Evolutionary conservation across 2,329 filamentous ascomycete genomes (phyloP).

Genomic region (Tolypocladium tundrense): DNA sequence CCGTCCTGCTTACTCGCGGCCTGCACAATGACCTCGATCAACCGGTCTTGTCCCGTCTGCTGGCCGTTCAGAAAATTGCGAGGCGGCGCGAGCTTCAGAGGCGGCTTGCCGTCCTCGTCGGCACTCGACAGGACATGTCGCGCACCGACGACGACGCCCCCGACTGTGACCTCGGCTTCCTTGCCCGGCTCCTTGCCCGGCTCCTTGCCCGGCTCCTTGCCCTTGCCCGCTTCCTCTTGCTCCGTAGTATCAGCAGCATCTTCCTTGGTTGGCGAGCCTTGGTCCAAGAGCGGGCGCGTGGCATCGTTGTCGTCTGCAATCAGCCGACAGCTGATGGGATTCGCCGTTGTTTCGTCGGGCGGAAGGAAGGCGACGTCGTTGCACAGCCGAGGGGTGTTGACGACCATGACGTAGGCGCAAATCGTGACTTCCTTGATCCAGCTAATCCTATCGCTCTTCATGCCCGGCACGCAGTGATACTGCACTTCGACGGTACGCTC

Average conservation of each 20-base stretch:
- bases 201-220: background rate
- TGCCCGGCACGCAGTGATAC: conserved; percentile 66
- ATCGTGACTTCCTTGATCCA: conserved; percentile 92
- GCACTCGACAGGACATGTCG: conserved; percentile 35
- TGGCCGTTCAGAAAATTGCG: conserved; percentile 25
- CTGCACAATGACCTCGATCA: conserved; percentile 35
- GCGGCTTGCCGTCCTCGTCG: conserved; percentile 36
- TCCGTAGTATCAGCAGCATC: conserved; percentile 9
- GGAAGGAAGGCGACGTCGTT: conserved; percentile 79
- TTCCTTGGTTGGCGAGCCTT: conserved; percentile 24
- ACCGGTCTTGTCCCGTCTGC: conserved; percentile 11
- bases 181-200: conserved; percentile 2
- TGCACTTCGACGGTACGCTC: conserved; percentile 78
- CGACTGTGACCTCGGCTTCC: conserved; percentile 30
- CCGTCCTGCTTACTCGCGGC: conserved; percentile 44
- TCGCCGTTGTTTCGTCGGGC: conserved; percentile 64
- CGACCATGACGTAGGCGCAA: conserved; percentile 86
- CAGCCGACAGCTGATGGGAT: conserved; percentile 65
- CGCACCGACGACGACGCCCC: conserved; percentile 43
- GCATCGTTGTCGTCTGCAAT: conserved; percentile 44
- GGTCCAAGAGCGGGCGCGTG: conserved; percentile 28
- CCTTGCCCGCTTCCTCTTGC: background rate
- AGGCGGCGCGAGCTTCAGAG: conserved; percentile 34
- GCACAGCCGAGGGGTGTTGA: conserved; percentile 82
- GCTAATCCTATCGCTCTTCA: conserved; percentile 64